phyloP scores from a whole-genome alignment of 805 yeast species.

The Metschnikowia noctiluminum region DNA sequence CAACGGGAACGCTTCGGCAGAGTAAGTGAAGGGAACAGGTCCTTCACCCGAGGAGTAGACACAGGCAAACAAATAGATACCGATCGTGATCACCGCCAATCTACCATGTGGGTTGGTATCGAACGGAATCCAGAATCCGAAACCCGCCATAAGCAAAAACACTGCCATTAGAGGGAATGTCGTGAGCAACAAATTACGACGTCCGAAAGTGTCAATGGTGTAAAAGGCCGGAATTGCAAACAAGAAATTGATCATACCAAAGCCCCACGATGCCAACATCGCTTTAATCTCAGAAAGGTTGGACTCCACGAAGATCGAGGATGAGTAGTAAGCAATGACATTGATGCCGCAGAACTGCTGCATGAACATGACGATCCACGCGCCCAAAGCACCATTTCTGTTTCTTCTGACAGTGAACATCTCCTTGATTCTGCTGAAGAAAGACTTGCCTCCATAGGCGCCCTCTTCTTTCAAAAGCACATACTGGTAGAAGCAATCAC shows the following conservation, averaged over 20 bases:
- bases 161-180: slow-evolving; percentile 65
- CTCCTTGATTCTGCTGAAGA: slow-evolving; percentile 47
- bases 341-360: slow-evolving; percentile 91
- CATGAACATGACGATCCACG: slow-evolving; percentile 83
- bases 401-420: slow-evolving; percentile 73
- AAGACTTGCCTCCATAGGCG: slow-evolving; percentile 45
- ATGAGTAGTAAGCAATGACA: slow-evolving; percentile 82
- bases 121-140: slow-evolving; percentile 66
- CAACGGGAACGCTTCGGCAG: slow-evolving; percentile 81
- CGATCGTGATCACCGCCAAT: slow-evolving; percentile 65
- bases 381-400: slow-evolving; percentile 76
- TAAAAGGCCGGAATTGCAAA: slow-evolving; percentile 82
- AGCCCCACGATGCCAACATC: slow-evolving; percentile 80
- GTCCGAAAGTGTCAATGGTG: slow-evolving; percentile 75
- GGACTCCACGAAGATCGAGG: slow-evolving; percentile 67
- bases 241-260: slow-evolving; percentile 74
- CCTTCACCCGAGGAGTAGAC: slow-evolving; percentile 86
- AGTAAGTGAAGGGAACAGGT: slow-evolving; percentile 85
- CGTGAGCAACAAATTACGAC: slow-evolving; percentile 55
- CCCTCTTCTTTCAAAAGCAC: slow-evolving; percentile 60
- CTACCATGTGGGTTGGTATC: slow-evolving; percentile 45
- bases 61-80: slow-evolving; percentile 68
- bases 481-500: slow-evolving; percentile 59
- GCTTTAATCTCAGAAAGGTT: slow-evolving; percentile 62
- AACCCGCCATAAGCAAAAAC: slow-evolving; percentile 59